Percentiles rank a stretch among this genome's conserved stretches.
Evolutionary conservation across 108 stramenopile genomes (phyloP).

Genomic region (Asterionellopsis glacialis): DNA sequence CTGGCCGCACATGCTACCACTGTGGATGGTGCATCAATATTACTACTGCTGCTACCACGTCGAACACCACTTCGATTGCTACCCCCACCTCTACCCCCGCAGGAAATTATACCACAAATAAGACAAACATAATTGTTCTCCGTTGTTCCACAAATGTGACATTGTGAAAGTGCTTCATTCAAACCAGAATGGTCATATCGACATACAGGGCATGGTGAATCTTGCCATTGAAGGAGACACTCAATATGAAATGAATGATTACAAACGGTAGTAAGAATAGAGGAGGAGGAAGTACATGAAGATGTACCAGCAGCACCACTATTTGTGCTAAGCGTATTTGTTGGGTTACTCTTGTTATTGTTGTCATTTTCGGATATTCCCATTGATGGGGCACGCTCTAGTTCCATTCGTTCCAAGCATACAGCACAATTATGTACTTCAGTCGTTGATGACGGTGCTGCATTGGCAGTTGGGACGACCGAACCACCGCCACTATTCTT

Average conservation of each 20-base stretch:
- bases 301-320: too few relatives aligned
- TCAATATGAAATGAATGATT: slow-evolving; percentile 93
- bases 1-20: not conserved
- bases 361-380: too few relatives aligned
- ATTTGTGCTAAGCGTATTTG: too few relatives aligned
- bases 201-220: slow-evolving; percentile 91
- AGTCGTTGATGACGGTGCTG: not conserved
- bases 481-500: slow-evolving; percentile 2
- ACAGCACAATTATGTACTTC: slow-evolving; percentile 78
- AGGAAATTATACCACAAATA: slow-evolving; percentile 85
- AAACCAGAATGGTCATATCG: slow-evolving; percentile 88
- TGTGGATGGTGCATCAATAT: slow-evolving; percentile 10
- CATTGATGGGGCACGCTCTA: slow-evolving; percentile 7
- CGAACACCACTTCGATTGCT: slow-evolving; percentile 15
- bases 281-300: too few relatives aligned
- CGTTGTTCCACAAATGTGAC: slow-evolving; percentile 75
- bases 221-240: slow-evolving; percentile 81
- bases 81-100: slow-evolving; percentile 46
- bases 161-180: slow-evolving; percentile 69
- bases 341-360: too few relatives aligned
- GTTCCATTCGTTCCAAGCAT: slow-evolving; percentile 80
- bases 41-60: too few relatives aligned
- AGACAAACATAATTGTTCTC: slow-evolving; percentile 69
- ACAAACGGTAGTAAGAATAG: slow-evolving; percentile 89
- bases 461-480: not conserved